Evolutionary conservation across 1,284 basidiomycete genomes (phyloP).

Genomic region (Caloboletus inedulis): DNA sequence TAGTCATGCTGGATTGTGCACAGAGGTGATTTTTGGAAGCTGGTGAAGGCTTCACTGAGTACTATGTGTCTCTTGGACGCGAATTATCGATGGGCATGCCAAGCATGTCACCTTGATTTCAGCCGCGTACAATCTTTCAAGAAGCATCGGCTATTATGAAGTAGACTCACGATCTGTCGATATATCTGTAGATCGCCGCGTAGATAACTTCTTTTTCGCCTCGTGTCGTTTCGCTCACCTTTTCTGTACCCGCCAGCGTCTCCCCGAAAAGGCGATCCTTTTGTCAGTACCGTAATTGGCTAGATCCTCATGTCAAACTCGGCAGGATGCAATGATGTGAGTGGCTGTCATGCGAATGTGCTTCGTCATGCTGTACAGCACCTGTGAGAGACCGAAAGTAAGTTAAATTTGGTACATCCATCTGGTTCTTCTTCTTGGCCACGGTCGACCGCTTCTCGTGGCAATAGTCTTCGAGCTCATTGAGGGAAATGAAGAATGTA

Average conservation of each 20-base stretch:
- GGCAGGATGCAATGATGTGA: constrained; percentile 59
- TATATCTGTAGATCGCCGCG: not conserved
- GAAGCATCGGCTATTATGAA: constrained; percentile 43
- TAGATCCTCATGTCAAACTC: constrained; percentile 82
- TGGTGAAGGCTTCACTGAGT: constrained; percentile 81
- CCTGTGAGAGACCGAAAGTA: not conserved
- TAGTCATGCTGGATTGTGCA: constrained; percentile 84
- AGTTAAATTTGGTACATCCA: not conserved
- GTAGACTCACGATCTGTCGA: not conserved
- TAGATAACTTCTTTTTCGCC: not conserved
- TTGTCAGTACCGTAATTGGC: constrained; percentile 72
- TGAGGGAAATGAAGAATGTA: too few relatives aligned
- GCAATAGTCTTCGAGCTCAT: too few relatives aligned
- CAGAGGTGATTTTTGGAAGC: constrained; percentile 80
- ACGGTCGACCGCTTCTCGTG: too few relatives aligned
- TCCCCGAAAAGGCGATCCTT: constrained; percentile 74
- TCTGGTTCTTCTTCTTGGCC: too few relatives aligned
- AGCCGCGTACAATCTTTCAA: constrained; percentile 76
- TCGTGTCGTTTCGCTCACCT: constrained; percentile 25
- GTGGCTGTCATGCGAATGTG: constrained; percentile 69
- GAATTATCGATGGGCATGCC: not conserved
- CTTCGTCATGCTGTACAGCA: constrained; percentile 56
- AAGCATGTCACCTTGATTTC: constrained; percentile 82
- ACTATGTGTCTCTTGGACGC: not conserved
- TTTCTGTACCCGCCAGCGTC: constrained; percentile 64